Evolutionary conservation across 306 rosid species (phyloP), one percentile per base, ranked within the genome.

Genomic region (Malus sieversii): DNA sequence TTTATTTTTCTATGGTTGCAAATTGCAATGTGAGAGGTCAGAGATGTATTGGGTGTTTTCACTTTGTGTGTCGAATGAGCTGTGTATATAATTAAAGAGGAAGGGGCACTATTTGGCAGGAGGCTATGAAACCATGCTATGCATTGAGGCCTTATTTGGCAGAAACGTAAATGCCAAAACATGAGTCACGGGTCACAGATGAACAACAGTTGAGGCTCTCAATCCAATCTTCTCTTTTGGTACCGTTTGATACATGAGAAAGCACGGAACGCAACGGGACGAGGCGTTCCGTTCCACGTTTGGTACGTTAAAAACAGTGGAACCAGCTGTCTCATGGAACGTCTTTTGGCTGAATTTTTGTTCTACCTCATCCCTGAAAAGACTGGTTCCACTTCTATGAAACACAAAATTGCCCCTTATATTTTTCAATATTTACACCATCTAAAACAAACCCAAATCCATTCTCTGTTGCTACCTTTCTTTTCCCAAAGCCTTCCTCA

Each of bases 101-200:
- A 48, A 58, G 63, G 68, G 77, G 76, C 59, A 57, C 51, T 64
- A 70, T 71, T 83, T 70, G 87, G 85, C 52, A 65, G 84, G 66
- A 62, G 69, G 80, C 32, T 8, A 64, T 18, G 68, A 64, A 62
- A 62, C 44, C 7, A 60, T 4, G 85, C 61, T 69, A 82, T 75
- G 70, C 77, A 48, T 74, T 68, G 59, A 85, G 85, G 83, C 57
- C 33, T 57, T 33, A 15, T 23, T 81, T 85, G 82, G 80, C 76
- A 71, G 76, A 18, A 79, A 71, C 80, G 30, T 72, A 71, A 78
- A 42, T 46, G 68, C 51, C 76, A 81, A 32, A 81, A 35, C 33
- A 29, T 33, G 74, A 78, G 75, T 85, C 89, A 88, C 82, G 89
- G 86, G 85, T 75, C 75, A 44, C 68, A 58, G 22, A 61, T 25